Evolutionary conservation across 2,329 filamentous ascomycete species (phyloP).

Genomic region (Alternaria sp.): DNA sequence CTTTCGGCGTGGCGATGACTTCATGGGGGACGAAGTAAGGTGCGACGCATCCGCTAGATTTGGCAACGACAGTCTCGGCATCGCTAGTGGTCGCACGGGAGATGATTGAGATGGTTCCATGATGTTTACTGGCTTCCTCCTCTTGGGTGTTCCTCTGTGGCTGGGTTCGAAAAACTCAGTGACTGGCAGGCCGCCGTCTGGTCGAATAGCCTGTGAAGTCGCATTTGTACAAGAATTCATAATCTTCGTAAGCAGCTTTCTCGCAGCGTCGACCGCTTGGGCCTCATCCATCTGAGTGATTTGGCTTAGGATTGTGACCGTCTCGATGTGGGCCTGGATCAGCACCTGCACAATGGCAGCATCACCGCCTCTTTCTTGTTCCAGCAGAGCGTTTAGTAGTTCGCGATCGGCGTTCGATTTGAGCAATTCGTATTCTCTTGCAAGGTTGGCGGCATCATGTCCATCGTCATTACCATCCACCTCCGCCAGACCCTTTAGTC

Average conservation of each 20-base stretch:
- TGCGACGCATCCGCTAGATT: slow-evolving; percentile 47
- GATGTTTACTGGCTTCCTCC: slow-evolving; percentile 63
- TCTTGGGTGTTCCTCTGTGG: slow-evolving; percentile 78
- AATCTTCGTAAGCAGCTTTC: slow-evolving; percentile 77
- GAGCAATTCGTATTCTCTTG: slow-evolving; percentile 83
- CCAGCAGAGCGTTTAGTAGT: slow-evolving; percentile 75
- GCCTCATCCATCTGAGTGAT: slow-evolving; percentile 83
- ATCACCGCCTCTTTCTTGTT: slow-evolving; percentile 84
- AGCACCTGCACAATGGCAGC: slow-evolving; percentile 81
- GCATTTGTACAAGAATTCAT: slow-evolving; percentile 78
- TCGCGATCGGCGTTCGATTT: slow-evolving; percentile 85
- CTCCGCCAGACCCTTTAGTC: slow-evolving; percentile 77
- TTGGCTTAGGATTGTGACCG: slow-evolving; percentile 81
- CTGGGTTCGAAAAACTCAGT: slow-evolving; percentile 73
- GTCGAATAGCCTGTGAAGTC: slow-evolving; percentile 85
- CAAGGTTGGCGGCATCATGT: slow-evolving; percentile 74
- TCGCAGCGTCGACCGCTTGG: slow-evolving; percentile 82
- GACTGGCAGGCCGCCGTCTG: slow-evolving; percentile 74
- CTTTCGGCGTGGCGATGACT: slow-evolving; percentile 80
- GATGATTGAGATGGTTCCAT: slow-evolving; percentile 60
- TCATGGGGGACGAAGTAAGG: slow-evolving; percentile 70
- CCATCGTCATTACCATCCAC: slow-evolving; percentile 71
- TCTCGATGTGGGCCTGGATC: slow-evolving; percentile 90
- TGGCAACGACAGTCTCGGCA: slow-evolving; percentile 27
- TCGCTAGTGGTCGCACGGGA: slow-evolving; percentile 54